Evolutionary conservation across 2,329 filamentous ascomycete species (phyloP), one percentile per base, ranked within the genome.

Genomic region (Sporothrix globosa): DNA sequence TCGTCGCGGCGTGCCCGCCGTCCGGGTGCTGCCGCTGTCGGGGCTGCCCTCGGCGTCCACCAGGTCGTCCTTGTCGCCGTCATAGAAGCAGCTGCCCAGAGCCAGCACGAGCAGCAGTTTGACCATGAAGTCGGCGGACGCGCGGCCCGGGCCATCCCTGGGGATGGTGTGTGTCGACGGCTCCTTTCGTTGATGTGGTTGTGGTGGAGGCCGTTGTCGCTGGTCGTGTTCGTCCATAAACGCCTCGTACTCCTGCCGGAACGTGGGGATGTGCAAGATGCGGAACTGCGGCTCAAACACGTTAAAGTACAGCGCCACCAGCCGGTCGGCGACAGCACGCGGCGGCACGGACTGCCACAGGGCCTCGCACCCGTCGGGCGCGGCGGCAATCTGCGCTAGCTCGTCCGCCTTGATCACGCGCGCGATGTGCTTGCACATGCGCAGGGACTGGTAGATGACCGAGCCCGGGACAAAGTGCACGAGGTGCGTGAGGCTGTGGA

Each of bases 261-360:
- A 88, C 0, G 82, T 84, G 0, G 86, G 86, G 1, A 85, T 75
- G 75, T 89, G 83, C 34, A 89, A 72, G 27, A 89, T 80, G 2
- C 87, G 83, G 69, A 84, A 80, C 19, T 83, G 82, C 0, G 83
- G 82, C 74, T 89, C 86, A 56, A 86, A 82, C 0, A 83, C 83
- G 61, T 84, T 79, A 27, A 90, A 77, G 77, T 88, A 88, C 19
- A 80, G 77, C 19, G 84, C 80, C 17, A 88, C 78, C 0, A 88
- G 80, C 65, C 82, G 77, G 72, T 88, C 85, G 0, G 83, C 81
- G 0, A 86, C 72, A 0, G 77, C 76, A 19, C 79, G 76, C 1
- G 77, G 68, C 0, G 76, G 69, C 0, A 82, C 81, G n/a, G 81
- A 3, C 30, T 71, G 58, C 71, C 71, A 73, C 14, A 48, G 13